These are phyloP conservation scores for Penicillium cataractarum DNA, from an alignment of 495 filamentous ascomycete species.

Conservation along the genomic window DNA sequence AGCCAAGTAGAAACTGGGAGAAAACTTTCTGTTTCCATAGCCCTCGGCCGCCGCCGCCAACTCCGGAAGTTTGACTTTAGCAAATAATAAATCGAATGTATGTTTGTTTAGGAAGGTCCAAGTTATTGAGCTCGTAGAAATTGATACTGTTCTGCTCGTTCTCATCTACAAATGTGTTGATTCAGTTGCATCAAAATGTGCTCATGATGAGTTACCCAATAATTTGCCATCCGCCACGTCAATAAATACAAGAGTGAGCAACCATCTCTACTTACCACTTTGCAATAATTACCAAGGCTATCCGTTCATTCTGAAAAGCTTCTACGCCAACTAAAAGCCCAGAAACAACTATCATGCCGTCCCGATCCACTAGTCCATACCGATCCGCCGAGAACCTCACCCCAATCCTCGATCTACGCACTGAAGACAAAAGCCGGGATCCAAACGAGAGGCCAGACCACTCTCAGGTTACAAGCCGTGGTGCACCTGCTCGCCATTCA, in stretches of 20 bases:
- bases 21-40: not conserved
- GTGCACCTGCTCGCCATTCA: conserved; percentile 24
- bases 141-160: no score
- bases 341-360: conserved; percentile 12
- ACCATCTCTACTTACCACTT: not conserved
- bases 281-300: not conserved
- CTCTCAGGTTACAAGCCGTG: conserved; percentile 23
- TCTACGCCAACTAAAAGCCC: not conserved
- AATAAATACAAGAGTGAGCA: not conserved
- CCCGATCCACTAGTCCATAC: conserved; percentile 19
- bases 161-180: not conserved
- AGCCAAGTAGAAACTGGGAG: not conserved
- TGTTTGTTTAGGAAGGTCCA: no score
- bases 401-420: conserved; percentile 12
- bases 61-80: no score
- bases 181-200: conserved; percentile 18
- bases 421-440: conserved; percentile 13
- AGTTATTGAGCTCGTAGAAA: no score
- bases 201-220: conserved; percentile 21
- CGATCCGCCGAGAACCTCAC: conserved; percentile 18
- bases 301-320: not conserved
- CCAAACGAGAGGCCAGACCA: conserved; percentile 15
- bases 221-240: conserved; percentile 7
- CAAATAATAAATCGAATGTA: not conserved
- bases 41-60: not conserved